Evolutionary conservation across 2,329 filamentous ascomycete genomes (phyloP), one percentile per base, ranked within the genome.

Genomic region (Emmonsiellopsis sp.): DNA sequence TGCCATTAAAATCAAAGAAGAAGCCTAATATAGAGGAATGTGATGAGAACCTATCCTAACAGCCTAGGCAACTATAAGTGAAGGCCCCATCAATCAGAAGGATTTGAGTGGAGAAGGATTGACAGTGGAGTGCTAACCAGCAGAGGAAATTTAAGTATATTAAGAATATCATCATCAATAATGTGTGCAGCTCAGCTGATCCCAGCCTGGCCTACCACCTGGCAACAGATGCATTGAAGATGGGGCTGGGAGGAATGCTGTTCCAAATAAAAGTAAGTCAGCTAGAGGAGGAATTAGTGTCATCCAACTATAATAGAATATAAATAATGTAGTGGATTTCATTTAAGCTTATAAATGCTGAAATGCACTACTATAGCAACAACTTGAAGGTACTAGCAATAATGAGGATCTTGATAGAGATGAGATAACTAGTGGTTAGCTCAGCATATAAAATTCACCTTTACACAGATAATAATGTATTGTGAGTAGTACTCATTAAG

Each of bases 21-120:
- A 7, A 42, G 11, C 11, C 2, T 17, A 2, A 17, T 17, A 17
- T 17, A 17, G 2, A 17, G 2, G 0, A 17, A 17, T 17, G 2
- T 17, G 17, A 17, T 17, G 2, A 17, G 17, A 17, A 17, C 2
- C 17, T 17, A 17, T 17, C 17, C 2, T 2, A 2, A 0, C 17
- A 17, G 17, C 17, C 2, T 0, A 17, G 17, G 0, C 0, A 17
- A 17, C 0, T 2, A 2, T 17, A 17, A 0, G 17, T 17, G 17
- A 17, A 17, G 2, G 0, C 17, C 17, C 17, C 2, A 2, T 17
- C 17, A 17, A 17, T 17, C 2, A 17, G 17, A 2, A 17, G 17
- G 17, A 2, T 17, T 17, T 17, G 2, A 2, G 39, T 42, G 5
- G 11, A 42, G 6, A 42, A 7, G 11, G 5, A 42, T 42, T 42